Evolutionary conservation across 2,329 filamentous ascomycete species (phyloP), one percentile per base, ranked within the genome.

Genomic region (Ceratocystis papillata): DNA sequence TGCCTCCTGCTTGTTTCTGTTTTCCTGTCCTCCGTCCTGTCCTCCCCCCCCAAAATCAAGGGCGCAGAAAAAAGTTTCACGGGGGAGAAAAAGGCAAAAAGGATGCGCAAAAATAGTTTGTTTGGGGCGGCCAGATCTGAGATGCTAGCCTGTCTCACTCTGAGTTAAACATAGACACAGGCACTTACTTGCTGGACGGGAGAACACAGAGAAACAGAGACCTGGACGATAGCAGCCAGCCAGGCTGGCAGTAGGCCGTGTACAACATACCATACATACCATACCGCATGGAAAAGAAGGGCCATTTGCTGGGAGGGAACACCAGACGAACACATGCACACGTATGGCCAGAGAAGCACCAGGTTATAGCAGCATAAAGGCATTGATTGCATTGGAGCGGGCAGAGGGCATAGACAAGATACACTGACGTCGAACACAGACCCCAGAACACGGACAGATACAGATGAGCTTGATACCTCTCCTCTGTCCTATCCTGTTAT

Each of bases 401-500:
- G 3, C 22, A 17, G 22, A 30, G 6, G 22, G 22, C 50, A 57
- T 30, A 55, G 53, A 30, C 20, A 57, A 15, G 15, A 59, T 33
- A 59, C 53, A 59, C 28, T 59, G 28, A 59, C 53, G 12, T 33
- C 6, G 12, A 33, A 33, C 53, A 59, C 53, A 59, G 53, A 55
- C 50, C 10, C 50, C n/a, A 22, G 25, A 20, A 53, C 48, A 12
- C 48, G 6, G 48, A 59, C 53, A 59, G 53, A n/a, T 30, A n/a
- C 53, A n/a, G 15, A 22, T 50, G n/a, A 50, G 22, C 46, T 48
- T 59, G 53, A 59, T 59, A 59, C 28, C 10, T 17, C 53, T 30
- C 17, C 4, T 17, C 53, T 30, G 25, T 57, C 10, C 48, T 22
- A 22, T 22, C 22, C 22, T 3, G 28, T 5, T 17, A 33, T 37